phyloP scores from a whole-genome alignment of 1,139 yeast genomes.

The Lodderomyces metapsilosis region DNA sequence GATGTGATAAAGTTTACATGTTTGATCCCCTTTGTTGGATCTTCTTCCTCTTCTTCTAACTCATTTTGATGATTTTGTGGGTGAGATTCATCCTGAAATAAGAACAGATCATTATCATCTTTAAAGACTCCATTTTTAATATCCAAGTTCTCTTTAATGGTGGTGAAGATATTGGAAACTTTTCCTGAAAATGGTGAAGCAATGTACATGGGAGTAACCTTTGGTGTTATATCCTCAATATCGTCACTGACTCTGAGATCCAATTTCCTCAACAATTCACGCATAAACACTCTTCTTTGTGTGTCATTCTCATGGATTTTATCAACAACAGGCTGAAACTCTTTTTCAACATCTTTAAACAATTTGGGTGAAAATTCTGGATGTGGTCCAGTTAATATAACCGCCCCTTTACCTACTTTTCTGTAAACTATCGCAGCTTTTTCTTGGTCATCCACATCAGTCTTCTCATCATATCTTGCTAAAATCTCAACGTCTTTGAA shows the following conservation, averaged over 20 bases:
- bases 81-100: conserved; percentile 33
- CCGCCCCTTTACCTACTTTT: conserved; percentile 71
- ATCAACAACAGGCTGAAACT: conserved; percentile 36
- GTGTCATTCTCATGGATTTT: conserved; percentile 43
- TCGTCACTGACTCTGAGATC: conserved; percentile 66
- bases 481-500: conserved; percentile 63
- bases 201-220: conserved; percentile 61
- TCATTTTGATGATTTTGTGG: conserved; percentile 13
- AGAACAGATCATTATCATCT: conserved; percentile 55
- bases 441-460: conserved; percentile 46
- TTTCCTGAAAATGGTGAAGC: conserved; percentile 28
- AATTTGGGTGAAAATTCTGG: conserved; percentile 76
- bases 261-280: conserved; percentile 52
- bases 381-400: conserved; percentile 81
- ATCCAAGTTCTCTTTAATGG: conserved; percentile 40
- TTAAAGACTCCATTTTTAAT: conserved; percentile 43
- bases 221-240: conserved; percentile 54
- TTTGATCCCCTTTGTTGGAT: conserved; percentile 54
- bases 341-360: conserved; percentile 26
- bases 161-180: conserved; percentile 25
- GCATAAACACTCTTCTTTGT: conserved; percentile 54
- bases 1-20: conserved; percentile 47
- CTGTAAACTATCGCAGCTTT: conserved; percentile 74
- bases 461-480: conserved; percentile 55
- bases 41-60: conserved; percentile 21